phyloP scores from a whole-genome alignment of 2,329 filamentous ascomycete genomes.

The Cryphonectria nitschkei region DNA sequence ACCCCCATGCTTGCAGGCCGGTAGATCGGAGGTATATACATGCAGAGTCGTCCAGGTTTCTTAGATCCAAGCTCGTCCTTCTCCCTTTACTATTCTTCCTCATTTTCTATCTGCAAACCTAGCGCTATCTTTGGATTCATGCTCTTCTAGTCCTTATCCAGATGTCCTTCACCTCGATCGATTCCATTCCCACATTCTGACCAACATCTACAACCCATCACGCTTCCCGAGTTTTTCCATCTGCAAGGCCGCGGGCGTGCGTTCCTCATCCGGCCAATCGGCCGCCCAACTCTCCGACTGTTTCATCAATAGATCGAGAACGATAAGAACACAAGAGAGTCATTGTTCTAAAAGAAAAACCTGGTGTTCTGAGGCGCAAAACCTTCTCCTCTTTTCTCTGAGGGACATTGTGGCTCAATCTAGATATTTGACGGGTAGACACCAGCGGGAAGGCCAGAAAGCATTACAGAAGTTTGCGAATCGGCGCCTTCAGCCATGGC shows the following conservation, averaged over 20 bases:
- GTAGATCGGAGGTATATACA: conserved; percentile 9
- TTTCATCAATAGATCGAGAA: background rate
- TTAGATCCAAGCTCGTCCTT: background rate
- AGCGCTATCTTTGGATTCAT: background rate
- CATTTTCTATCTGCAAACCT: background rate
- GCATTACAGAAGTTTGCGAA: background rate
- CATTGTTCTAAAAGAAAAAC: background rate
- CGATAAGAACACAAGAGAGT: background rate
- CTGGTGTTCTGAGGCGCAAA: background rate
- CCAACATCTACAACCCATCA: background rate
- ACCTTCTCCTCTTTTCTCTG: too few species aligned
- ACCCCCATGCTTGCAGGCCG: background rate
- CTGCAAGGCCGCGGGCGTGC: background rate
- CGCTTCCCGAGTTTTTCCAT: background rate
- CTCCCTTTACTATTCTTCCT: background rate
- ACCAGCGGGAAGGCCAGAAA: background rate
- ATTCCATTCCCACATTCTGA: background rate
- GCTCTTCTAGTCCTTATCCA: background rate
- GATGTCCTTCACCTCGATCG: background rate
- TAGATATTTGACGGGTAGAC: too few species aligned
- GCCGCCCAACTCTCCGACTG: background rate
- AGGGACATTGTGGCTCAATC: background rate
- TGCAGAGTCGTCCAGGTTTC: background rate
- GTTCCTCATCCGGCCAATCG: background rate
- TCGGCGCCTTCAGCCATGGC: background rate